These are phyloP conservation scores for Ustilago hordei DNA, from an alignment of 1,284 basidiomycete genomes.

Conservation along the genomic window DNA sequence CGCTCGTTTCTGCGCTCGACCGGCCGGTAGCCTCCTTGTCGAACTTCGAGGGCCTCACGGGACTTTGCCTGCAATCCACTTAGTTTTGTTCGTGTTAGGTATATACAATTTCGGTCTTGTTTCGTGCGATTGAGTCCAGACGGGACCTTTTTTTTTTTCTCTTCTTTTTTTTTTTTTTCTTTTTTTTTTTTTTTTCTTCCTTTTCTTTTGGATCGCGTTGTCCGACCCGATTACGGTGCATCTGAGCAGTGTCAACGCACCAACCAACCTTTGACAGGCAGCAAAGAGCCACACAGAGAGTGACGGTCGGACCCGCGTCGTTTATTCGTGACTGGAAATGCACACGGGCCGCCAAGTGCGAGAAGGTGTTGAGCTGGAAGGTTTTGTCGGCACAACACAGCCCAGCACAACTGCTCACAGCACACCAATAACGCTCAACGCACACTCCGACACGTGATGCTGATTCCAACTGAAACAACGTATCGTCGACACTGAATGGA, in stretches of 20 bases:
- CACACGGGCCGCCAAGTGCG: constrained; percentile 3
- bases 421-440: constrained; percentile 3
- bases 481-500: constrained; percentile 10
- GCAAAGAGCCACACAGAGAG: background rate
- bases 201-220: background rate
- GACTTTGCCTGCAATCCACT: no score
- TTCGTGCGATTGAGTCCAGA: no score
- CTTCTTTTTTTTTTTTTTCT: no score
- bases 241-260: constrained; percentile 29
- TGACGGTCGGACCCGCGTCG: constrained; percentile 20
- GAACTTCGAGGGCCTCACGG: no score
- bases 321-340: constrained; percentile 2
- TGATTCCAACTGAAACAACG: constrained; percentile 7
- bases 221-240: constrained; percentile 31
- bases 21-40: no score
- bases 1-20: no score
- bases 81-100: no score
- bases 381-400: constrained; percentile 12
- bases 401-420: background rate
- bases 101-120: no score
- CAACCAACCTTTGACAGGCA: constrained; percentile 24
- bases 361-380: constrained; percentile 46
- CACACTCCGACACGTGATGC: constrained; percentile 20
- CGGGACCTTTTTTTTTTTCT: no score
- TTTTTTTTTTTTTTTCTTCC: no score